Base-by-base conservation (phyloP, 2,329 filamentous ascomycete genomes). In the Talaromyces sp. region DNA sequence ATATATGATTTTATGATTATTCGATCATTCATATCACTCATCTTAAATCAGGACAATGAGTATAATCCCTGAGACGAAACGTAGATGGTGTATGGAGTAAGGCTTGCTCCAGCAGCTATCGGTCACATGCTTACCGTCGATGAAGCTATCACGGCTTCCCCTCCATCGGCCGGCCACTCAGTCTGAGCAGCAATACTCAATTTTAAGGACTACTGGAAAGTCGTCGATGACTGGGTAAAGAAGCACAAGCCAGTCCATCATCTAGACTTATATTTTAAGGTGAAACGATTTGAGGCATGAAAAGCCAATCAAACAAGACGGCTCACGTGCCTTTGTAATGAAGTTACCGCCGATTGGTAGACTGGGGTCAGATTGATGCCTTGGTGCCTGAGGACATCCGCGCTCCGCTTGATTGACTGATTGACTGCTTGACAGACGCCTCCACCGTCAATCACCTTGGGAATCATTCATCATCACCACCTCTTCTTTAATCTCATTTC, bases 351-450 rank as follows among this genome's bases (percentile, higher is more conserved):
- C 37, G 50, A 54, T 54, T 54, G 50, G 50, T 11, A 6, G 2
- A 35, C 8, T 35, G 1, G 31, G 5, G 1, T 1, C 8, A 35
- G n/a, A 14, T 31, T 35, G 31, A 35, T 54, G 48, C 48, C 48
- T 54, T 54, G n/a, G 48, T 54, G 50, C 50, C 50, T 54, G 50
- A 54, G 16, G 11, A 5, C 50, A 3, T 54, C 18, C 31, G 18
- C 25, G 4, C 44, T 28, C 12, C 12, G 12, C 9, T 6, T 54
- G n/a, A 54, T 37, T 54, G n/a, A n/a, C n/a, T n/a, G n/a, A n/a
- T n/a, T n/a, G n/a, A n/a, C n/a, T n/a, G n/a, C n/a, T n/a, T n/a
- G 50, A 54, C 50, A 54, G 23, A 31, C 50, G 50, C 50, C 50
- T 54, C 50, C 31, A 11, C 31, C 31, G 16, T 35, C 31, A 21